Evolutionary conservation across 2,329 filamentous ascomycete species (phyloP).

Genomic region (Botrytis byssoidea): DNA sequence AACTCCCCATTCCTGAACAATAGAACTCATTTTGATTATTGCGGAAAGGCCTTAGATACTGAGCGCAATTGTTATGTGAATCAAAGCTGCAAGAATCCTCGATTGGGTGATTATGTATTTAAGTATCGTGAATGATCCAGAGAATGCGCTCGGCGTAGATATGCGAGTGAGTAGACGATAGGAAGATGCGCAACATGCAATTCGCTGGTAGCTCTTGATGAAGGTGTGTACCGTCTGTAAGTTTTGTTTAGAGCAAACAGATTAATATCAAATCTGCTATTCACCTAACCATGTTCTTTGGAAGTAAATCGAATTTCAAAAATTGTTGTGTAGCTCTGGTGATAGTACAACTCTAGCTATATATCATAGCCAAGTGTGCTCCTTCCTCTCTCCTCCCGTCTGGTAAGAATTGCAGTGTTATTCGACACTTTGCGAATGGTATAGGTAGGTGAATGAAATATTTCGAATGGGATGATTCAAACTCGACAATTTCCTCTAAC

Average conservation of each 20-base stretch:
- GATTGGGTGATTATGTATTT: neutral
- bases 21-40: slow-evolving; percentile 33
- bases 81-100: neutral
- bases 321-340: neutral
- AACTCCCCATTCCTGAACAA: slow-evolving; percentile 38
- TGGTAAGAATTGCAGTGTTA: neutral
- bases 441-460: neutral
- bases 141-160: neutral
- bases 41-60: neutral
- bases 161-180: neutral
- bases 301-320: neutral
- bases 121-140: neutral
- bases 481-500: neutral
- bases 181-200: neutral
- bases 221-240: neutral
- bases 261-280: neutral
- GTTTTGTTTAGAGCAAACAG: neutral
- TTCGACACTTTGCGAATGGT: neutral
- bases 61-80: neutral
- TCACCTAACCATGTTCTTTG: neutral
- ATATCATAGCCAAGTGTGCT: neutral
- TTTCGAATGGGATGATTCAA: neutral
- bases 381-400: neutral
- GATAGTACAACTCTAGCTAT: neutral
- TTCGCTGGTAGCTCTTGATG: neutral